phyloP scores from a whole-genome alignment of 192 early-diverging fungal species.

The Dimargaris cristalligena region DNA sequence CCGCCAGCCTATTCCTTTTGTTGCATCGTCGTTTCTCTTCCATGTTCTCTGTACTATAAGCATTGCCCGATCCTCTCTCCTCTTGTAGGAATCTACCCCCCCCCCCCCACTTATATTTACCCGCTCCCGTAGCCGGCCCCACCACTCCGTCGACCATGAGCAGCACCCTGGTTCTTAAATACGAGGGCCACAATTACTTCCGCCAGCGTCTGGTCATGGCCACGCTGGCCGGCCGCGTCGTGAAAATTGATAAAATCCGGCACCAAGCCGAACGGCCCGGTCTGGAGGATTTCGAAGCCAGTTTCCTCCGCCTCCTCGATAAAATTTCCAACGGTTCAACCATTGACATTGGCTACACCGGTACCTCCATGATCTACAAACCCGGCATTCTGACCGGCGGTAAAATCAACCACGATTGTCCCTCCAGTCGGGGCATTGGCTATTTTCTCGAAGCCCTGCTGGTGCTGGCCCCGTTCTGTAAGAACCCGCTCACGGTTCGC shows the following conservation, averaged over 20 bases:
- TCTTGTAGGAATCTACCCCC: too few relatives aligned
- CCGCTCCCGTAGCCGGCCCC: too few relatives aligned
- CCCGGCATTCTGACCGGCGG: conserved; percentile 88
- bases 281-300: conserved; percentile 78
- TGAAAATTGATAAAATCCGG: conserved; percentile 85
- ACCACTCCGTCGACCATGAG: not conserved
- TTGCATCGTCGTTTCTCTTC: too few relatives aligned
- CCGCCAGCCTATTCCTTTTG: too few relatives aligned
- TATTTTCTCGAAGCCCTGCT: conserved; percentile 89
- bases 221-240: conserved; percentile 57
- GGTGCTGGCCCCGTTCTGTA: conserved; percentile 84
- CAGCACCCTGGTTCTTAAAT: conserved; percentile 23
- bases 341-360: conserved; percentile 86
- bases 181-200: conserved; percentile 73
- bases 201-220: conserved; percentile 81
- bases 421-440: conserved; percentile 65
- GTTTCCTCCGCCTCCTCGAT: conserved; percentile 79
- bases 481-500: conserved; percentile 64
- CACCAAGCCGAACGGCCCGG: conserved; percentile 74
- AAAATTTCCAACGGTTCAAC: conserved; percentile 82
- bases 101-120: too few relatives aligned
- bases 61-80: too few relatives aligned
- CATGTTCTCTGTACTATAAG: too few relatives aligned
- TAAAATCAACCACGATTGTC: conserved; percentile 72
- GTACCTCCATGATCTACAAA: conserved; percentile 66